phyloP scores from a whole-genome alignment of 2,329 filamentous ascomycete species.

The Dothistroma septosporum region DNA sequence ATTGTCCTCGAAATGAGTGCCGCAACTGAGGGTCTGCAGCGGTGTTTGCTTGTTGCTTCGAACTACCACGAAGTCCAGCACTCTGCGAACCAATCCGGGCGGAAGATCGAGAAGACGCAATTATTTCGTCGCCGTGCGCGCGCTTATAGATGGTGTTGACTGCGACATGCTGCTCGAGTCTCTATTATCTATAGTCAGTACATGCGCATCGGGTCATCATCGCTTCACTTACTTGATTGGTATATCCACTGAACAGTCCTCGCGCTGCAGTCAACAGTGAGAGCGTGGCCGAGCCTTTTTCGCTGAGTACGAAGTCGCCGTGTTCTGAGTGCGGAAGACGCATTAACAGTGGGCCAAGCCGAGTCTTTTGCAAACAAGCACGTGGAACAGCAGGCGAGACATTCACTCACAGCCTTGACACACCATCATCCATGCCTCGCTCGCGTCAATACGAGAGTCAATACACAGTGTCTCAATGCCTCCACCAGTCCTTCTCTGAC shows the following conservation, averaged over 20 bases:
- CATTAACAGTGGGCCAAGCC: neutral
- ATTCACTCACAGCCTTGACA: neutral
- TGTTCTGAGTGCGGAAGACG: neutral
- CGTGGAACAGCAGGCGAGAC: neutral
- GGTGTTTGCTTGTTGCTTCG: slow-evolving; percentile 5
- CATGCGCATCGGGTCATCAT: neutral
- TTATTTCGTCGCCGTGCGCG: neutral
- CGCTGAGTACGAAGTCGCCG: too few relatives aligned
- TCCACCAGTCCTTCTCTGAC: too few relatives aligned
- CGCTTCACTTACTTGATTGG: neutral
- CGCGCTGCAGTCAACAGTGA: too few relatives aligned
- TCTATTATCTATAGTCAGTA: neutral
- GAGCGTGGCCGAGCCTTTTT: too few relatives aligned
- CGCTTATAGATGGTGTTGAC: neutral
- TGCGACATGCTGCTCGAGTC: neutral
- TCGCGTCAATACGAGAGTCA: neutral
- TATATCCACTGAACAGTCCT: neutral
- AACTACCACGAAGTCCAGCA: slow-evolving; percentile 4
- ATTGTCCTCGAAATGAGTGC: neutral
- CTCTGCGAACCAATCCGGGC: neutral
- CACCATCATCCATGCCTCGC: neutral
- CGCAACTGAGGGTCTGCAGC: neutral
- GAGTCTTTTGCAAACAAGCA: neutral
- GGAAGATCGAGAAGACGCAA: slow-evolving; percentile 9
- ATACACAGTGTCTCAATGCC: neutral